Evolutionary conservation across 768 basidiomycete genomes (phyloP), one percentile per base, ranked within the genome.

Genomic region (Trametes villosa): DNA sequence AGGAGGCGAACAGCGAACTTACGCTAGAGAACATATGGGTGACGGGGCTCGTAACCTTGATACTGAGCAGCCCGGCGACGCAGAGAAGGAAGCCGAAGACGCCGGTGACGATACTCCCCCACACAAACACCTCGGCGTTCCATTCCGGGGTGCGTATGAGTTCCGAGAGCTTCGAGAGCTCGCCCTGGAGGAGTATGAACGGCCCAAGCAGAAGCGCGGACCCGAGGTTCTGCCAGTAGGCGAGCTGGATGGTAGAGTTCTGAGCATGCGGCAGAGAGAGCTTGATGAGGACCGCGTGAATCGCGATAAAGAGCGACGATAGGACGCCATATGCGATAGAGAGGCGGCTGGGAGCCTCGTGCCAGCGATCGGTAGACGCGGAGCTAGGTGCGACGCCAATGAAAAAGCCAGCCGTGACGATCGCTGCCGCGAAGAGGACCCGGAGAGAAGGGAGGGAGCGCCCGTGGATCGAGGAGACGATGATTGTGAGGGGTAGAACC

Each of bases 1-100:
- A 36, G 22, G 55, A 36, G 36, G 29, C 33, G 44, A 24, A 41
- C 24, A 47, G 59, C 24, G 50, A 12, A 79, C 86, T 70, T 67
- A 90, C 89, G 64, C 82, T 88, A 17, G 86, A 87, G 74, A 93
- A 89, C 89, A 92, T 93, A 71, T 92, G 92, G 1, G 90, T 92
- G 54, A 94, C 82, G 5, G 91, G 91, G 57, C 87, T 89, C 17
- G 91, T 92, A 50, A 91, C 83, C 69, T 89, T 89, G 77, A 94
- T 91, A 69, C 88, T 89, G 62, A 94, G 76, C 65, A 92, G 74
- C 22, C 89, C 89, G 1, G 92, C 90, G 40, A 94, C 75, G 65
- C 89, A 91, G 38, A 94, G 85, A 60, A 92, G 71, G 77, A 92
- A 94, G 2, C 91, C 91, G 62, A 91, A 89, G n/a, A 87, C 62